A percentile compares a stretch with the other conserved stretches of the same genome.
Evolutionary conservation across 2,329 filamentous ascomycete genomes (phyloP).

Genomic region (Fulvia fulva): DNA sequence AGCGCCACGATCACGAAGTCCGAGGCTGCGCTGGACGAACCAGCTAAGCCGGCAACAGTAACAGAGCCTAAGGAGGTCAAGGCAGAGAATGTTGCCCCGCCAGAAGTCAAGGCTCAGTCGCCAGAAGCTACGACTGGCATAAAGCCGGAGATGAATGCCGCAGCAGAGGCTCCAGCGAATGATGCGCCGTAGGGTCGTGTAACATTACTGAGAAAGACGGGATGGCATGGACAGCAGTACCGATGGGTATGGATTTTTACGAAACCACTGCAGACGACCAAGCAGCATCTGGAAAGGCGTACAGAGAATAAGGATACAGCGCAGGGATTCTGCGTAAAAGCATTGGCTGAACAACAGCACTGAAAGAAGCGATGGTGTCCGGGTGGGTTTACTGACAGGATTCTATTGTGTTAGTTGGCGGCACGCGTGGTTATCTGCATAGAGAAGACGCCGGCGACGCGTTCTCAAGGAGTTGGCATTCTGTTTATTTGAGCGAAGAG

Average conservation of each 20-base stretch:
- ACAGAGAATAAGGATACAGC: background rate
- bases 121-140: background rate
- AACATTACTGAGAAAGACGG: background rate
- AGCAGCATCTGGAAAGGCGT: slow-evolving; percentile 8
- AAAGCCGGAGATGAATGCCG: background rate
- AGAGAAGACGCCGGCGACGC: slow-evolving; percentile 4
- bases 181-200: background rate
- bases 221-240: slow-evolving; percentile 1
- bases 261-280: slow-evolving; percentile 2
- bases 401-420: background rate
- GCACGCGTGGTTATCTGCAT: slow-evolving; percentile 1
- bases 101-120: slow-evolving; percentile 64
- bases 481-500: slow-evolving; percentile 1
- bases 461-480: background rate
- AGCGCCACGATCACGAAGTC: background rate
- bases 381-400: background rate
- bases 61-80: background rate
- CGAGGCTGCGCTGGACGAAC: background rate
- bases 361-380: slow-evolving; percentile 6
- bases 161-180: background rate
- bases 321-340: slow-evolving; percentile 3
- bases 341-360: slow-evolving; percentile 1
- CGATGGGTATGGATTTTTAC: background rate
- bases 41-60: background rate
- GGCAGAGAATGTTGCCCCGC: slow-evolving; percentile 68